Evolutionary conservation across 2,329 filamentous ascomycete genomes (phyloP), one percentile per base, ranked within the genome.

Genomic region (Aureobasidium uvarum): DNA sequence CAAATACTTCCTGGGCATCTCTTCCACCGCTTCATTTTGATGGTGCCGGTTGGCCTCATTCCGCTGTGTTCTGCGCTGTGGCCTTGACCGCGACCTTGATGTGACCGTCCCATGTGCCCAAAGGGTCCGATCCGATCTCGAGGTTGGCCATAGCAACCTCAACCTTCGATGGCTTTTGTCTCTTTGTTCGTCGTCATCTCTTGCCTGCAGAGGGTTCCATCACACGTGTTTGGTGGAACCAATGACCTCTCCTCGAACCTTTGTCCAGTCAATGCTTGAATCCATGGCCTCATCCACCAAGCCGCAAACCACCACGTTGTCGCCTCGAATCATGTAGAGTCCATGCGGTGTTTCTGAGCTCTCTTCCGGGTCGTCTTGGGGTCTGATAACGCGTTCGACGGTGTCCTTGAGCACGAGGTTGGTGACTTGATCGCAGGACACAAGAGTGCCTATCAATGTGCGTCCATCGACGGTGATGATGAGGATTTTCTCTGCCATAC

Each of bases 391-490:
- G 70, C 95, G 90, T 78, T 99, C 95, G 68, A 92, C 81, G 4
- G 94, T 91, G 69, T 91, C 84, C 70, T 87, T 86, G 14, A 99
- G 84, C 31, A 98, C 92, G 68, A 99, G 81, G 78, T 99, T 99
- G 70, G 95, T 98, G 73, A 89, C 87, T 78, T 96, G 89, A 77
- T 99, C 95, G 75, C 89, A 92, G 51, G 90, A 91, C 56, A 94
- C 82, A 63, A 99, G 86, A 2, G 84, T 93, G 67, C 95, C 95
- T 70, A 78, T 76, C 67, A 83, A 77, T 54, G 91, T 96, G 72
- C 94, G 89, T 60, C 94, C 95, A 78, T 98, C 95, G 71, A 91
- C 89, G 33, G 95, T 98, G 69, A 98, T 85, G 73, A 98, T 89
- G 66, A 93, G 84, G 71, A 98, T 91, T 78, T 92, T 96, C 79